phyloP scores from a whole-genome alignment of 768 basidiomycete species.

The Guyanaporus albipodus region DNA sequence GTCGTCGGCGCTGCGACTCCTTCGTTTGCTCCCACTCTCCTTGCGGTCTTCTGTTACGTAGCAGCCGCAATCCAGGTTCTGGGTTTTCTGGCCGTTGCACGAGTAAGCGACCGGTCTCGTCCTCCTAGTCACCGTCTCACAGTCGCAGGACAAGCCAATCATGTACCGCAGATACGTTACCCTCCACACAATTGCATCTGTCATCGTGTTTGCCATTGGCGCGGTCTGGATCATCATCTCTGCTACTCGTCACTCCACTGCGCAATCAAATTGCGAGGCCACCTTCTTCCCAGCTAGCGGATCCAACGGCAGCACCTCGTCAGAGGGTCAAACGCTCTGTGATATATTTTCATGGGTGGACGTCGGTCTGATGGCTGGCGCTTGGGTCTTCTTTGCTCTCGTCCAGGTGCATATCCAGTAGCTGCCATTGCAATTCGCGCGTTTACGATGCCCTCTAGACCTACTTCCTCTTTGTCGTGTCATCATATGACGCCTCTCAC shows the following conservation, averaged over 20 bases:
- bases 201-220: constrained; percentile 68
- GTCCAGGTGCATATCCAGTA: constrained; percentile 54
- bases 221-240: constrained; percentile 82
- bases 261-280: constrained; percentile 60
- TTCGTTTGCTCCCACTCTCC: constrained; percentile 65
- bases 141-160: constrained; percentile 57
- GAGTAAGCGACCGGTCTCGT: constrained; percentile 39
- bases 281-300: constrained; percentile 48
- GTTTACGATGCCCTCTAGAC: constrained; percentile 34
- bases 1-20: constrained; percentile 89
- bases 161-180: constrained; percentile 67
- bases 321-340: constrained; percentile 73
- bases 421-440: not conserved
- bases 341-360: constrained; percentile 91
- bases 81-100: constrained; percentile 81
- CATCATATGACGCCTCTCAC: constrained; percentile 69
- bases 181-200: constrained; percentile 51
- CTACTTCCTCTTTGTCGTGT: constrained; percentile 45
- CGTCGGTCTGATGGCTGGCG: constrained; percentile 83
- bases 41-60: constrained; percentile 73
- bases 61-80: constrained; percentile 74
- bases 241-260: constrained; percentile 68
- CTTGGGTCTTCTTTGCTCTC: constrained; percentile 79
- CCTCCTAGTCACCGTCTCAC: constrained; percentile 2
- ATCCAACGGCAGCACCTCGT: constrained; percentile 29